These are phyloP conservation scores for Limtongozyma cylindracea DNA, from an alignment of 805 yeast species.

Conservation along the genomic window DNA sequence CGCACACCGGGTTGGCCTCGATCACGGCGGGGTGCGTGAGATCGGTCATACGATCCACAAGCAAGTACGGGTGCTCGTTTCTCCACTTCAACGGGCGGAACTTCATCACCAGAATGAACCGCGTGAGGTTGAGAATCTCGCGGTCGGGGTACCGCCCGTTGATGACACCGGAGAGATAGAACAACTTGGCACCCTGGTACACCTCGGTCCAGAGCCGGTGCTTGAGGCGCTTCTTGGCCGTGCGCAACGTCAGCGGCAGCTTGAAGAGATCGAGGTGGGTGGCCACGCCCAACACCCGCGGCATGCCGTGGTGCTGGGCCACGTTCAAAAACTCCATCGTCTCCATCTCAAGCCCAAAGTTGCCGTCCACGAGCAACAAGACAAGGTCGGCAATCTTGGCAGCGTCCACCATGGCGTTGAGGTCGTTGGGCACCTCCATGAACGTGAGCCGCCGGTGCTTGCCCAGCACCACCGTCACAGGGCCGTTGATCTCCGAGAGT, in stretches of 20 bases:
- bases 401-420: conserved; percentile 88
- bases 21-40: conserved; percentile 76
- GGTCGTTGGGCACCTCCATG: conserved; percentile 77
- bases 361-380: conserved; percentile 76
- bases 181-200: conserved; percentile 90
- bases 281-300: conserved; percentile 82
- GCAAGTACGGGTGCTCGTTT: conserved; percentile 87
- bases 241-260: conserved; percentile 68
- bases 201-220: conserved; percentile 98
- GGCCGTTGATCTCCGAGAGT: conserved; percentile 73
- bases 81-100: conserved; percentile 99
- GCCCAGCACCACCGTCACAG: conserved; percentile 90
- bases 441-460: conserved; percentile 82
- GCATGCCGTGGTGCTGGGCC: conserved; percentile 98
- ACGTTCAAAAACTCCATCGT: conserved; percentile 95
- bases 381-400: conserved; percentile 92
- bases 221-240: conserved; percentile 77
- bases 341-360: conserved; percentile 97
- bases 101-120: conserved; percentile 93
- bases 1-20: conserved; percentile 58
- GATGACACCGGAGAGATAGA: conserved; percentile 82
- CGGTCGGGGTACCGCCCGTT: conserved; percentile 97
- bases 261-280: conserved; percentile 91
- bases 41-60: conserved; percentile 83
- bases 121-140: conserved; percentile 71